Conservation (phyloP, 2,329 filamentous ascomycete species). For the Colletotrichum navitas region DNA sequence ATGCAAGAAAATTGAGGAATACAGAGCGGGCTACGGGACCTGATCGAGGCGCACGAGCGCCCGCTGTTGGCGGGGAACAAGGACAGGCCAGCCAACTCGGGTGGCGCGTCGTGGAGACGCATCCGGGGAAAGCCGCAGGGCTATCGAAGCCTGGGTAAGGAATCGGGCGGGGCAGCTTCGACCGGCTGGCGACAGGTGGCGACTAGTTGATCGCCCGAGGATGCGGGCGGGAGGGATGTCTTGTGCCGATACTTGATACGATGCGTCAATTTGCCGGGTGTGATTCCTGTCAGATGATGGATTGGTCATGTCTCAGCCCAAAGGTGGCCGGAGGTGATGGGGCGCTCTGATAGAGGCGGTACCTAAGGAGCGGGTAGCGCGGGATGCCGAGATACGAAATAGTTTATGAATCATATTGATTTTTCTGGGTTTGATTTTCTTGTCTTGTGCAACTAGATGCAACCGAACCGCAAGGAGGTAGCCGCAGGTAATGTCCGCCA, state of each 20-base stretch:
- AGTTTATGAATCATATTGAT: constrained; percentile 4
- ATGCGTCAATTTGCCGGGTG: background rate
- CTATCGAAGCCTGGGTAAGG: constrained; percentile 20
- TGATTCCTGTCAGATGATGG: constrained; percentile 32
- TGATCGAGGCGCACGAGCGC: background rate
- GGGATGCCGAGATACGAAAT: constrained; percentile 19
- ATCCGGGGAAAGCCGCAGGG: constrained; percentile 24
- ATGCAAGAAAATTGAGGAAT: background rate
- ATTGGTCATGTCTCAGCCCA: constrained; percentile 33
- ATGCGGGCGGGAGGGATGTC: background rate
- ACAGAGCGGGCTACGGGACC: background rate
- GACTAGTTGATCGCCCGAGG: too few species aligned
- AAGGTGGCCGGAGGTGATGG: background rate
- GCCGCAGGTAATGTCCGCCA: background rate
- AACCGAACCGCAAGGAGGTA: constrained; percentile 25
- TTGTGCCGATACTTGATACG: background rate
- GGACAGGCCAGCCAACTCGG: constrained; percentile 5
- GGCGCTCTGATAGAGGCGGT: constrained; percentile 18
- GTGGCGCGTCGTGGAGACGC: constrained; percentile 13
- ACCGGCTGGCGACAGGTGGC: constrained; percentile 20
- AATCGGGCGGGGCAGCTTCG: background rate
- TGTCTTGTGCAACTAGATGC: constrained; percentile 9
- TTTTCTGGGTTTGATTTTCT: background rate
- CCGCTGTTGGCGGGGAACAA: constrained; percentile 1
- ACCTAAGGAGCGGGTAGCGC: constrained; percentile 12